Percentiles rank a stretch among this genome's conserved stretches.
Conservation (phyloP, 306 rosid species). For the Malus sieversii region DNA sequence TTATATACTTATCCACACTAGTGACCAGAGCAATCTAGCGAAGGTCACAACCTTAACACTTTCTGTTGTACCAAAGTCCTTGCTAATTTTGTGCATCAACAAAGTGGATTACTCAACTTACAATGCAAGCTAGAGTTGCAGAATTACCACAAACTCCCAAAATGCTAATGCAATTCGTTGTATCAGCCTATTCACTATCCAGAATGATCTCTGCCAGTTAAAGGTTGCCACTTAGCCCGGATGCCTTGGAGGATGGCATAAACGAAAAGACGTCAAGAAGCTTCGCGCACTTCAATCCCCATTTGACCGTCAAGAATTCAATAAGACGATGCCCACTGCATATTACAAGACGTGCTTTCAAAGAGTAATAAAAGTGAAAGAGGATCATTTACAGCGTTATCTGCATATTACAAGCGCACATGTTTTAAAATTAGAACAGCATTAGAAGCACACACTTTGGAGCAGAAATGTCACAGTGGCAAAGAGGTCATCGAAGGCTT, state of each 20-base stretch:
- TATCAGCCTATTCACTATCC: conserved; percentile 28
- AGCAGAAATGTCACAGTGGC: conserved; percentile 71
- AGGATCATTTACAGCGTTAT: neutral
- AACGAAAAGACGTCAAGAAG: conserved; percentile 85
- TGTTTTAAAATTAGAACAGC: neutral
- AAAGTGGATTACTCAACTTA: neutral
- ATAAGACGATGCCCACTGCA: conserved; percentile 77
- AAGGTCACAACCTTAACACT: no score
- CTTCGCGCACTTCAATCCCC: conserved; percentile 81
- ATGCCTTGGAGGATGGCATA: conserved; percentile 62
- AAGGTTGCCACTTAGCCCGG: conserved; percentile 68
- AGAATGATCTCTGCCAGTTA: conserved; percentile 79
- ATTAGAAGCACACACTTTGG: conserved; percentile 20
- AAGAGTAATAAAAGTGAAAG: neutral
- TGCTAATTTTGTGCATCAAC: no score
- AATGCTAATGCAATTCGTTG: conserved; percentile 15
- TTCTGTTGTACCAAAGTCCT: no score
- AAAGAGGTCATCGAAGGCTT: conserved; percentile 84
- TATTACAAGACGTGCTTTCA: neutral
- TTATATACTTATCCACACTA: no score
- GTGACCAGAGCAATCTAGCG: no score
- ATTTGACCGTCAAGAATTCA: conserved; percentile 66
- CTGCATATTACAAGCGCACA: neutral
- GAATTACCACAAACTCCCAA: neutral
- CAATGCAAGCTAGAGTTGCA: neutral